A percentile compares a stretch with the other conserved stretches of the same genome.
Conservation (phyloP, 371 early-diverging fungal genomes). For the Syncephalis fuscata region DNA sequence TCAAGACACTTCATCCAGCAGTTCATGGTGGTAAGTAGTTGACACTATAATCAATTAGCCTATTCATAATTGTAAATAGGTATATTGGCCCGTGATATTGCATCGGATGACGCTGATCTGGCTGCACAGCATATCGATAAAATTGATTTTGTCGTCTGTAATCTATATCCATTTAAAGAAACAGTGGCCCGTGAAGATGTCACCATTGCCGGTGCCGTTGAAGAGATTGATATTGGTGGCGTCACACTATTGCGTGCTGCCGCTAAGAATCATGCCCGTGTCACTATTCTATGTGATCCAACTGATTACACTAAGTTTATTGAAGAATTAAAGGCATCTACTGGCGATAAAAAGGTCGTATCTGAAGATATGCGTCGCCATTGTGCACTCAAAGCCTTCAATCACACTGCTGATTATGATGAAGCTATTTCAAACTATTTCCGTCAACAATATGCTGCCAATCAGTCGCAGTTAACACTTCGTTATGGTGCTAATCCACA, state of each 20-base stretch:
- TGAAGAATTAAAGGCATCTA: slow-evolving; percentile 39
- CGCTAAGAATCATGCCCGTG: slow-evolving; percentile 95
- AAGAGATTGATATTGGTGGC: slow-evolving; percentile 97
- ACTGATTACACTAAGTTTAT: slow-evolving; percentile 69
- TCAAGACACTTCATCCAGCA: slow-evolving; percentile 96
- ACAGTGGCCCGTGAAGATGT: slow-evolving; percentile 77
- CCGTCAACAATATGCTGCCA: slow-evolving; percentile 68
- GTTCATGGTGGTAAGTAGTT: slow-evolving; percentile 75
- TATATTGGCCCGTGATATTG: slow-evolving; percentile 83
- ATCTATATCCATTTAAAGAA: slow-evolving; percentile 94
- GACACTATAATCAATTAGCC: neutral
- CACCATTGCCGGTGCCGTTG: slow-evolving; percentile 86
- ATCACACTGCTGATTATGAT: slow-evolving; percentile 92
- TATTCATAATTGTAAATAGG: slow-evolving; percentile 14
- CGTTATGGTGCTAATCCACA: slow-evolving; percentile 98
- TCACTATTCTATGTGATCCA: slow-evolving; percentile 84
- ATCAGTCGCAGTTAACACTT: slow-evolving; percentile 63
- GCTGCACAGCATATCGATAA: slow-evolving; percentile 71
- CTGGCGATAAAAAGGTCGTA: slow-evolving; percentile 21
- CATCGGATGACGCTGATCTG: slow-evolving; percentile 76
- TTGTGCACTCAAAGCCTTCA: slow-evolving; percentile 58
- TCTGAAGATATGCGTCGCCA: slow-evolving; percentile 23
- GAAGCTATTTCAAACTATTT: slow-evolving; percentile 88
- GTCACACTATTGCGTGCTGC: slow-evolving; percentile 95
- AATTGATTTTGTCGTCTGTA: slow-evolving; percentile 92